Evolutionary conservation across 192 early-diverging fungal species (phyloP).

Genomic region (Podila clonocystis): DNA sequence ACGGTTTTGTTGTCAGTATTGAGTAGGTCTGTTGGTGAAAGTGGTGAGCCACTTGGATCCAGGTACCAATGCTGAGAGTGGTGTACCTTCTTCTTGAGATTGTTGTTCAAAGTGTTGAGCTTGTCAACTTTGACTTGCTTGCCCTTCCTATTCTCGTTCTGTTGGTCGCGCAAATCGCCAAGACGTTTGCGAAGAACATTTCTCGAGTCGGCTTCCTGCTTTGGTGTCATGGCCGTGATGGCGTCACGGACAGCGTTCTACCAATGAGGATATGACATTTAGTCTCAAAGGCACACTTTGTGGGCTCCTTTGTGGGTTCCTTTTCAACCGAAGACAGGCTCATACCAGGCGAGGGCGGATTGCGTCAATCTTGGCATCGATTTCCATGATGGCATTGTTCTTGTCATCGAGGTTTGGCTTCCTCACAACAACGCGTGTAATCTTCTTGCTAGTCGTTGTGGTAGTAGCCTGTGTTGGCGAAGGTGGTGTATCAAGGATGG

Average conservation of each 20-base stretch:
- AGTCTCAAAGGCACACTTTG: not conserved
- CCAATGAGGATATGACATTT: not conserved
- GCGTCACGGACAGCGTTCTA: constrained; percentile 7
- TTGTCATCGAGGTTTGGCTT: constrained; percentile 11
- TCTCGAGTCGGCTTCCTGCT: constrained; percentile 2
- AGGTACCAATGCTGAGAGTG: too few relatives aligned
- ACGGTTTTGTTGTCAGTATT: not conserved
- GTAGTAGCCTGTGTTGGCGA: not conserved
- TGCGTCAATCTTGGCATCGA: constrained; percentile 3
- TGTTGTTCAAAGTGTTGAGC: constrained; percentile 70
- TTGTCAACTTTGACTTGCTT: constrained; percentile 73
- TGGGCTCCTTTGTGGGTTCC: not conserved
- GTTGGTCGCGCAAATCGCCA: constrained; percentile 73
- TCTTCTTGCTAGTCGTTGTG: not conserved
- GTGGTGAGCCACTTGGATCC: too few relatives aligned
- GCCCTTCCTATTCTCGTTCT: constrained; percentile 68
- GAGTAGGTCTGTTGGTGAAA: too few relatives aligned
- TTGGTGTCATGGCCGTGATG: not conserved
- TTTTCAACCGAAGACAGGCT: not conserved
- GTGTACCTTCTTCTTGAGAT: constrained; percentile 78
- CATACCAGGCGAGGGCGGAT: constrained; percentile 15
- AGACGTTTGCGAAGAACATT: constrained; percentile 57
- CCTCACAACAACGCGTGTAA: not conserved
- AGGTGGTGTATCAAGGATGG: not conserved
- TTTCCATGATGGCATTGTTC: constrained; percentile 1